Evolutionary conservation across 1,284 basidiomycete genomes (phyloP).

Genomic region (Sporisorium reilianum): DNA sequence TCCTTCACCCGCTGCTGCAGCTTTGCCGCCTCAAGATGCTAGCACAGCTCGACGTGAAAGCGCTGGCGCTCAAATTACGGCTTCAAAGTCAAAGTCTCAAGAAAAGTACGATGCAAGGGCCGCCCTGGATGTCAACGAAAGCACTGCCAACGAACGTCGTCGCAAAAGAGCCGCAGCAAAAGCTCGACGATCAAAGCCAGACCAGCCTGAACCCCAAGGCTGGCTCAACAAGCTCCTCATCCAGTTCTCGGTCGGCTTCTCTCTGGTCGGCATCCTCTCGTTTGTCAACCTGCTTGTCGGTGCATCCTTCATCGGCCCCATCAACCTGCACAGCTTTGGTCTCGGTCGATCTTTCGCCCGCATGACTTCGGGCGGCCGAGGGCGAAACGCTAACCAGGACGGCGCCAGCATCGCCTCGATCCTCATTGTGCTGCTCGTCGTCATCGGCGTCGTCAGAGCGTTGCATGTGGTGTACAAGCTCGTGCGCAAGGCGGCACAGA

Average conservation of each 20-base stretch:
- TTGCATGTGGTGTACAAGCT: constrained; percentile 45
- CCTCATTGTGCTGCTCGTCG: constrained; percentile 49
- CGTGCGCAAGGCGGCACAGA: constrained; percentile 24
- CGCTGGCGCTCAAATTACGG: background rate
- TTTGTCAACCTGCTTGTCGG: constrained; percentile 55
- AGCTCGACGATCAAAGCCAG: background rate
- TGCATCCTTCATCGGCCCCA: constrained; percentile 43
- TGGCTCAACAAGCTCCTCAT: constrained; percentile 36
- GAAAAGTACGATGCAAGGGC: constrained; percentile 38
- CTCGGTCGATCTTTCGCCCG: constrained; percentile 54
- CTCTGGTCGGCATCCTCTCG: constrained; percentile 51
- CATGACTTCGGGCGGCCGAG: constrained; percentile 36
- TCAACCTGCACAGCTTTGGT: constrained; percentile 56
- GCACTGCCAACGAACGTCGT: constrained; percentile 12
- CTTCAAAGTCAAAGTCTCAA: constrained; percentile 8
- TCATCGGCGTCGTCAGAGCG: constrained; percentile 52
- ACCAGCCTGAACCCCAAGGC: constrained; percentile 11
- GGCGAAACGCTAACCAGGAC: constrained; percentile 37
- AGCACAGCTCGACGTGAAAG: too few relatives aligned
- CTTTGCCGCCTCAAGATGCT: background rate
- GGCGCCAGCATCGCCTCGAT: constrained; percentile 47
- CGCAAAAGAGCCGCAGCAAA: constrained; percentile 5
- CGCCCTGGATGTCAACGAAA: constrained; percentile 17
- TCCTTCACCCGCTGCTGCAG: background rate
- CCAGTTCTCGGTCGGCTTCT: constrained; percentile 57